Conservation (phyloP, 2,329 filamentous ascomycete species). For the Fusarium kyushuense region DNA sequence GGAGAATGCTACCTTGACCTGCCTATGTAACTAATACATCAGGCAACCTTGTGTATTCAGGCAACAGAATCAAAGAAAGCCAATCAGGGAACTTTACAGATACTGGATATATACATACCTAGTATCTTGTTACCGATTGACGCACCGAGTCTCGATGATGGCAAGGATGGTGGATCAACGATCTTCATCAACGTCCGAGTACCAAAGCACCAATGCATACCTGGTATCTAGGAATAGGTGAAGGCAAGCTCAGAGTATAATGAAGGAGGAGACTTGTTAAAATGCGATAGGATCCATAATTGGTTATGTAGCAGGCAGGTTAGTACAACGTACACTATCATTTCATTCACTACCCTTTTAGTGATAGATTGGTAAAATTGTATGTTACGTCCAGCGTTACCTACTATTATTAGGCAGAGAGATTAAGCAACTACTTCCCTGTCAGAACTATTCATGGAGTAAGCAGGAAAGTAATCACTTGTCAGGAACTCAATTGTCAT, state of each 20-base stretch:
- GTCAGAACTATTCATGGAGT: neutral
- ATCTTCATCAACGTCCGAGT: neutral
- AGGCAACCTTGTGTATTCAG: neutral
- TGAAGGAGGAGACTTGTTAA: neutral
- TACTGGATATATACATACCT: no score
- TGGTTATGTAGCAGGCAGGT: no score
- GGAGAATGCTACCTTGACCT: neutral
- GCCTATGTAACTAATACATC: neutral
- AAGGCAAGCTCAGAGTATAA: neutral
- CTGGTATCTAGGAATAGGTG: neutral
- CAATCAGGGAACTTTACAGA: neutral
- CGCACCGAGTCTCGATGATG: neutral
- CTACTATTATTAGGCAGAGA: constrained; percentile 1
- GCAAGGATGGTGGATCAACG: neutral
- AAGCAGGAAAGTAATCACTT: neutral
- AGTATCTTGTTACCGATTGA: neutral
- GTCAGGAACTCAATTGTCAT: neutral
- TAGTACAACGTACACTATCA: no score
- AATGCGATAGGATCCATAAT: no score
- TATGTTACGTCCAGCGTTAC: neutral
- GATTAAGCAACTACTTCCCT: neutral
- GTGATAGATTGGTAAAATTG: neutral
- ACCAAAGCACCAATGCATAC: neutral
- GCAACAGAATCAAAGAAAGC: neutral
- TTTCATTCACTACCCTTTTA: neutral